Evolutionary conservation across 2,329 filamentous ascomycete species (phyloP), one percentile per base, ranked within the genome.

Genomic region (Phialocephala sp.): DNA sequence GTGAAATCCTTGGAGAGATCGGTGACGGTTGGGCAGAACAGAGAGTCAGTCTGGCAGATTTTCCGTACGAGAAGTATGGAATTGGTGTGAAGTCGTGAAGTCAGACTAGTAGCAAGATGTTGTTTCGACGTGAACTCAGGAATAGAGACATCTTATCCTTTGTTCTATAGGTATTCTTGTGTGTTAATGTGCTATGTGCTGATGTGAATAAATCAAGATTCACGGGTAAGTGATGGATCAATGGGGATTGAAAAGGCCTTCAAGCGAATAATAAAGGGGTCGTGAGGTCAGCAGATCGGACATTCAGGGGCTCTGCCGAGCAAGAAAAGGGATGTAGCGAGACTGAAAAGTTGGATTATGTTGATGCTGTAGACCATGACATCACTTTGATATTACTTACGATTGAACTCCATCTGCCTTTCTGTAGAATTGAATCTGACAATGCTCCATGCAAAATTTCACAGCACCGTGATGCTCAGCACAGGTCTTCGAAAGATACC

Each of bases 21-120:
- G 82, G 79, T 47, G 87, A 89, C 68, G 87, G 86, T 18, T 89
- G 86, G 86, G 85, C 83, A 1, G 82, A 87, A 74, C 84, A 87
- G 71, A 76, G 84, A 61, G 70, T 75, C 27, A 82, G 78, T 22
- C 76, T 89, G 32, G 82, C 80, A 59, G 73, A 81, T 56, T 89
- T 89, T 68, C 84, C 85, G 0, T 88, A 87, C 62, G 80, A 80
- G 32, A 83, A 80, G 76, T 89, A 86, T 65, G 85, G 85, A 52
- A 88, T 89, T 41, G 76, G 79, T 35, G 58, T 68, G n/a, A 59
- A 63, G 56, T 45, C 50, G 27, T 63, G n/a, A 62, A 22, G 4
- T 14, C 24, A 14, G 56, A 36, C 15, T 14, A 43, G 55, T 12
- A n/a, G 18, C 1, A 20, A 12, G 9, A 20, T 4, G 35, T 57